phyloP scores from a whole-genome alignment of 192 early-diverging fungal genomes.

The Dispira simplex region DNA sequence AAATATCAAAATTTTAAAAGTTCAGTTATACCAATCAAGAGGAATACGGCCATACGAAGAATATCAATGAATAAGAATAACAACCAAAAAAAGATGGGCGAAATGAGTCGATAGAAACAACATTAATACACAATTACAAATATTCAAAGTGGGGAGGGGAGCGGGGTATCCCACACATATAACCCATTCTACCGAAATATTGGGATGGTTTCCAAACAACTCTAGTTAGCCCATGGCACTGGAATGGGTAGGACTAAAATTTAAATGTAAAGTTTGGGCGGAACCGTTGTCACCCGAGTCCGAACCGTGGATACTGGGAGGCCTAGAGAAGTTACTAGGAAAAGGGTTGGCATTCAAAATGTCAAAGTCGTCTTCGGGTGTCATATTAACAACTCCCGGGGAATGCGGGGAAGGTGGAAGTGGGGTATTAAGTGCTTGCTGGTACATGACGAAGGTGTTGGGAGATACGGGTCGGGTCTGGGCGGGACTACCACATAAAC shows the following conservation, averaged over 20 bases:
- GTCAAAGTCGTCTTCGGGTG: conserved; percentile 9
- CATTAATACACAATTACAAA: not conserved
- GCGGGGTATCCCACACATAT: not conserved
- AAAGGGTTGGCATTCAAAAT: not conserved
- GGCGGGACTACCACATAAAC: not conserved
- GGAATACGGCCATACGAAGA: too few species aligned
- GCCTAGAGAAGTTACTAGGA: not conserved
- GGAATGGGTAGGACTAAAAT: not conserved
- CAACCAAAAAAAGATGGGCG: too few species aligned
- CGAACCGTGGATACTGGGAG: not conserved
- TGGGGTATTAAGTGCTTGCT: conserved; percentile 7
- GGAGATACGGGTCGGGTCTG: conserved; percentile 10
- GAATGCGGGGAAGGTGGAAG: conserved; percentile 6
- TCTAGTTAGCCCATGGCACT: not conserved
- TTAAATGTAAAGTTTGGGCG: not conserved
- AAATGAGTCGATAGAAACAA: not conserved
- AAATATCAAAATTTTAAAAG: too few species aligned
- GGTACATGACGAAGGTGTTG: not conserved
- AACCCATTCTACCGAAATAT: not conserved
- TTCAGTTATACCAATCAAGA: too few species aligned
- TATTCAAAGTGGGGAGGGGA: not conserved
- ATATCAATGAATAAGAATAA: too few species aligned
- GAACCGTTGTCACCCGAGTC: not conserved
- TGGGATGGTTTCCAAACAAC: not conserved
- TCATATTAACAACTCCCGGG: not conserved